A percentile compares a stretch with the other conserved stretches of the same genome.
Conservation (phyloP, 306 rosid genomes). For the Pterocarpus santalinus region DNA sequence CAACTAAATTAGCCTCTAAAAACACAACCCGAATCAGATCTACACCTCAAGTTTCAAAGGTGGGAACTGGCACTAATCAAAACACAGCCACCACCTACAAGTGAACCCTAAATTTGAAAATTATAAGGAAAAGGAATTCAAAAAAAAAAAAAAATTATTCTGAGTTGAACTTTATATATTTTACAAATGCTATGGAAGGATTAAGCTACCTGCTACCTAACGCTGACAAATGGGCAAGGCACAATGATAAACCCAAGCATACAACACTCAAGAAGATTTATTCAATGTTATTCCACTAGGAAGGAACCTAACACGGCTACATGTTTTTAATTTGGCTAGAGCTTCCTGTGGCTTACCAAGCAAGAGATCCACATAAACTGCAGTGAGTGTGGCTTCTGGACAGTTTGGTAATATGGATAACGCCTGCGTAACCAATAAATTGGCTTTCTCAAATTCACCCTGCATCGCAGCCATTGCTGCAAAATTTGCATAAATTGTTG, state of each 20-base stretch:
- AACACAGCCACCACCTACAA: constrained; percentile 86
- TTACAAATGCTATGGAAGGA: constrained; percentile 86
- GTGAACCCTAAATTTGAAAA: constrained; percentile 73
- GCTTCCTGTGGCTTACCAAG: constrained; percentile 85
- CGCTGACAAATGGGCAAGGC: constrained; percentile 60
- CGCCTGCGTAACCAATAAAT: constrained; percentile 68
- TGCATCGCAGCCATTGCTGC: constrained; percentile 80
- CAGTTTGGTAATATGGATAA: constrained; percentile 77
- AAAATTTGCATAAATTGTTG: constrained; percentile 79
- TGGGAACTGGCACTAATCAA: constrained; percentile 87
- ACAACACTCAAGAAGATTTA: constrained; percentile 80
- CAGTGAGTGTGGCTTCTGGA: constrained; percentile 83
- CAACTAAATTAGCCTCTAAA: constrained; percentile 71
- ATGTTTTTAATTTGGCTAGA: constrained; percentile 73
- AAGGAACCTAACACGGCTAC: constrained; percentile 78
- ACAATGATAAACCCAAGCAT: constrained; percentile 60
- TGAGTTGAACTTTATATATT: constrained; percentile 96
- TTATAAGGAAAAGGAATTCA: constrained; percentile 54
- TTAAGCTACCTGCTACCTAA: constrained; percentile 82
- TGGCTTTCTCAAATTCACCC: constrained; percentile 83
- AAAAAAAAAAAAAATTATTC: constrained; percentile 70
- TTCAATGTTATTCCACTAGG: constrained; percentile 70
- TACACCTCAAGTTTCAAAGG: constrained; percentile 84
- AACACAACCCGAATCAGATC: constrained; percentile 77
- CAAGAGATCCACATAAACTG: constrained; percentile 83